Base-by-base conservation (phyloP, 2,329 filamentous ascomycete genomes). In the Diaporthe batatas region DNA sequence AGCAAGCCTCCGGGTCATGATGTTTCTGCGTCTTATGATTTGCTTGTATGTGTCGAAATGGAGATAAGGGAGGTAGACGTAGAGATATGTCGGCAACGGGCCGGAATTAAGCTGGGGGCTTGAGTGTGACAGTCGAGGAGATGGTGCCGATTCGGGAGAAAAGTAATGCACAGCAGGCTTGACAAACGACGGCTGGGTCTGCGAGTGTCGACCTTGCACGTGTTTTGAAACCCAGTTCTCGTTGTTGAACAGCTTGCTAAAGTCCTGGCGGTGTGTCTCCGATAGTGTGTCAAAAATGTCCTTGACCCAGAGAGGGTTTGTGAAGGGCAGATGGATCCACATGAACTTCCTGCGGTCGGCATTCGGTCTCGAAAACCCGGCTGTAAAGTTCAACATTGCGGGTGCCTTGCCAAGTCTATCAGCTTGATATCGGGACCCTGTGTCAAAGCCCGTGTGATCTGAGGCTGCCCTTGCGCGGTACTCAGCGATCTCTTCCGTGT, bases 1-100 rank as follows among this genome's bases (percentile, higher is more conserved):
- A 0, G 79, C 79, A 34, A 89, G 78, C 7, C 90, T 84, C 23
- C 86, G 81, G 21, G 84, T 79, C 36, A 92, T 87, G 3, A 91
- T 81, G 44, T 87, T 85, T 0, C 90, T 87, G 1, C 90, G 86
- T 49, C 85, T 84, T 12, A 91, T 82, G 2, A 92, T 82, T 59
- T 87, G 86, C 71, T 85, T 84, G 77, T 92, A 92, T 0, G 88
- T 90, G 76, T 92, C 90, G 77, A 90, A 92, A 74, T 92, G 90
- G 0, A 92, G 85, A 76, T 91, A 91, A 0, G 89, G 89, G 0
- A 91, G 79, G 72, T 88, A 89, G 0, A 89, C 77, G 47, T 86
- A 89, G 0, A 88, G 82, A 68, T 85, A 86, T 11, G 55, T 78
- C 0, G 76, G 76, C 14, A 29, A 51, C 5, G 54, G 54, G 14